Conservation (phyloP, 768 basidiomycete genomes). For the Lentinula raphanica region DNA sequence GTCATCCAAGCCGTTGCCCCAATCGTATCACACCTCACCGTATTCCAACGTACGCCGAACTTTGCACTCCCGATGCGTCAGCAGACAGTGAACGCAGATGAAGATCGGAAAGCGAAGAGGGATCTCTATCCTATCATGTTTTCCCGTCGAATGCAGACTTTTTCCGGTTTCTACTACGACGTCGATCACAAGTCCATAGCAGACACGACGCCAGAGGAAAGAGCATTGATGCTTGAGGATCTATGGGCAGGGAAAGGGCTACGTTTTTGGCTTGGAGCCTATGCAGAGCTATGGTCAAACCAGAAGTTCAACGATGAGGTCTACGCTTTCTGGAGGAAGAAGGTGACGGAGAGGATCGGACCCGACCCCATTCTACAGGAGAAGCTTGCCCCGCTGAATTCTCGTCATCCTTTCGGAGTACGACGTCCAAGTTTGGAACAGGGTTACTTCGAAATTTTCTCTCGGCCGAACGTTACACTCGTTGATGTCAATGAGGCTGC, state of each 20-base stretch:
- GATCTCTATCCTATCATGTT: background rate
- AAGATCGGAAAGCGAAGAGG: background rate
- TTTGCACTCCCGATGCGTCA: constrained; percentile 2
- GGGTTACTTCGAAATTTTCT: background rate
- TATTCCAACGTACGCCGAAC: constrained; percentile 13
- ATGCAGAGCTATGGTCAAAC: background rate
- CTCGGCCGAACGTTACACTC: constrained; percentile 2
- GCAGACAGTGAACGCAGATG: background rate
- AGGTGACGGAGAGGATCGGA: background rate
- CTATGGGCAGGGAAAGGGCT: constrained; percentile 12
- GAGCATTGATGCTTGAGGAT: constrained; percentile 7
- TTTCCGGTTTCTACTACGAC: constrained; percentile 2
- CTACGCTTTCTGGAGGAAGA: constrained; percentile 8
- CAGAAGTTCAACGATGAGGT: background rate
- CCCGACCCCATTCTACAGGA: constrained; percentile 1
- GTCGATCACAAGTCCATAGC: background rate
- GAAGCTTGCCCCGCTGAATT: constrained; percentile 2
- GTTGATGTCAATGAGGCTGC: background rate
- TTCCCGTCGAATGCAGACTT: background rate
- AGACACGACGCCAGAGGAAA: constrained; percentile 9
- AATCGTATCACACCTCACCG: constrained; percentile 8
- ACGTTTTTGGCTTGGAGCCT: background rate
- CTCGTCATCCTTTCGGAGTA: constrained; percentile 5
- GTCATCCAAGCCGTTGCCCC: constrained; percentile 10
- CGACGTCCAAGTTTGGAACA: constrained; percentile 6